These are phyloP conservation scores for Candida maesae DNA, from an alignment of 805 yeast genomes.

Conservation along the genomic window DNA sequence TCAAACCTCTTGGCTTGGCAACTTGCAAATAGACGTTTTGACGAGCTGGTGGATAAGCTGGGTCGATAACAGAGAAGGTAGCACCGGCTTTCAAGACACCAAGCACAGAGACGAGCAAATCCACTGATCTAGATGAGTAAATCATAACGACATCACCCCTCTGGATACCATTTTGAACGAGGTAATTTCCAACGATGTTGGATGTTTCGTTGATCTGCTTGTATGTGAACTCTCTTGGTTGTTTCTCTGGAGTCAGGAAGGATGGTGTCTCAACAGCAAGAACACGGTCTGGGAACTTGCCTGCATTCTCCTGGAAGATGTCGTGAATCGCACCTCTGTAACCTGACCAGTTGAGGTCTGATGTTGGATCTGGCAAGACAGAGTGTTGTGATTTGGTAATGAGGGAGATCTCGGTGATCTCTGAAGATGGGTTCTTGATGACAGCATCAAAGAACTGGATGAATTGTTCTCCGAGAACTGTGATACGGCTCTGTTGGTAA, in stretches of 20 bases:
- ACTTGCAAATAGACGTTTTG: conserved; percentile 91
- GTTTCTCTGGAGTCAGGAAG: conserved; percentile 43
- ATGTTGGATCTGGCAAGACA: conserved; percentile 82
- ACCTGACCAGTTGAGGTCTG: conserved; percentile 83
- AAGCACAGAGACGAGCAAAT: conserved; percentile 92
- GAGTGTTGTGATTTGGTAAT: conserved; percentile 61
- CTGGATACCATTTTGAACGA: conserved; percentile 74
- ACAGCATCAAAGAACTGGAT: conserved; percentile 44
- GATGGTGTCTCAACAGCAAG: conserved; percentile 93
- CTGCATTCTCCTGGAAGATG: conserved; percentile 86
- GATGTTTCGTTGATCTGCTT: conserved; percentile 89
- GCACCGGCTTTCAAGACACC: conserved; percentile 99
- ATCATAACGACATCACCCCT: conserved; percentile 97
- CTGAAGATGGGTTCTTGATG: conserved; percentile 32
- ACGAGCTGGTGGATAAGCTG: conserved; percentile 98
- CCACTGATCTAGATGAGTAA: conserved; percentile 97
- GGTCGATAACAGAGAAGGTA: conserved; percentile 96
- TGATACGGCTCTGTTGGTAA: conserved; percentile 66
- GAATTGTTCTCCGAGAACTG: conserved; percentile 70
- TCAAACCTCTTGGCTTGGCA: conserved; percentile 88
- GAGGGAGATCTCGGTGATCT: conserved; percentile 60
- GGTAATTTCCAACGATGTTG: conserved; percentile 86
- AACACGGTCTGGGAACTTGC: conserved; percentile 74
- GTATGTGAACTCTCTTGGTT: conserved; percentile 75
- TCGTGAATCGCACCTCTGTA: conserved; percentile 97